These are phyloP conservation scores for Lentinula guzmanii DNA, from an alignment of 768 basidiomycete species.

Conservation along the genomic window DNA sequence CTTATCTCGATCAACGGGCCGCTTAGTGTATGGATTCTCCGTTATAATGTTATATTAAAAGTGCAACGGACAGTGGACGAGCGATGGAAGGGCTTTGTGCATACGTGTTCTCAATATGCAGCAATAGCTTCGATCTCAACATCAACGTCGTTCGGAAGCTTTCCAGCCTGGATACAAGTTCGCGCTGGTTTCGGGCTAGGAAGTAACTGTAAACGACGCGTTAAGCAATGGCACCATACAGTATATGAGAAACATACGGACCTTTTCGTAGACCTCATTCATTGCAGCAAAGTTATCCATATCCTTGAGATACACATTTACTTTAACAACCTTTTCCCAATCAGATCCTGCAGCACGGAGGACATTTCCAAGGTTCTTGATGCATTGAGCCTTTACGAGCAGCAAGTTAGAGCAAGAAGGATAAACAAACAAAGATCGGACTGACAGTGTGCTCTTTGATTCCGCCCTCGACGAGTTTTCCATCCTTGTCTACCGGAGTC, in stretches of 20 bases:
- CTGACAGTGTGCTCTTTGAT: slow-evolving; percentile 55
- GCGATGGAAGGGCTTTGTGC: background rate
- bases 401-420: background rate
- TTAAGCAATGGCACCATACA: background rate
- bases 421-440: background rate
- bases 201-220: slow-evolving; percentile 25
- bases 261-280: slow-evolving; percentile 56
- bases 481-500: slow-evolving; percentile 43
- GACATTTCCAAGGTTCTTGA: slow-evolving; percentile 48
- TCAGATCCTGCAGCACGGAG: slow-evolving; percentile 49
- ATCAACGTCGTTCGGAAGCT: slow-evolving; percentile 62
- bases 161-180: slow-evolving; percentile 70
- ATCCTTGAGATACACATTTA: slow-evolving; percentile 57
- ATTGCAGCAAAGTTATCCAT: slow-evolving; percentile 52
- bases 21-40: background rate
- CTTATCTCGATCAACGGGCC: background rate
- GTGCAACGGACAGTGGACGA: background rate
- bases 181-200: slow-evolving; percentile 63
- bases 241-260: slow-evolving; percentile 11
- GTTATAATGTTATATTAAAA: background rate
- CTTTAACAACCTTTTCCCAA: slow-evolving; percentile 52
- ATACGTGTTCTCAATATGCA: slow-evolving; percentile 18
- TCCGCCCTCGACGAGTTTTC: slow-evolving; percentile 43
- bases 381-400: slow-evolving; percentile 42
- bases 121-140: slow-evolving; percentile 72